Percentiles rank a stretch among this genome's conserved stretches.
Conservation (phyloP, 805 yeast species). For the Candida ipomoeae region DNA sequence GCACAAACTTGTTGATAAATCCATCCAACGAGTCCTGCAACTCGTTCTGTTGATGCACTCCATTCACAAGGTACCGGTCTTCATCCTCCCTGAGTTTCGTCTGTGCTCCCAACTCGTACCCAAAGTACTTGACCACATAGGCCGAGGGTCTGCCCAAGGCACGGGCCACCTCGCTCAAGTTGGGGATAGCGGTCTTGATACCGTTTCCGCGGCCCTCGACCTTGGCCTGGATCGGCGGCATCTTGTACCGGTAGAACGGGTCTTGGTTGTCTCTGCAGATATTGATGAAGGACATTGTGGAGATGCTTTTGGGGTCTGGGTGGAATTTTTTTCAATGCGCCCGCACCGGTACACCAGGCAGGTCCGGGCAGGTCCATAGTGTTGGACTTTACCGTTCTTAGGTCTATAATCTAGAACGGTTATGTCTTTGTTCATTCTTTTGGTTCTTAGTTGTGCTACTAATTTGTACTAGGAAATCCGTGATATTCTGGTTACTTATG, state of each 20-base stretch:
- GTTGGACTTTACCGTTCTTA: too few species aligned
- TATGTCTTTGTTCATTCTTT: too few species aligned
- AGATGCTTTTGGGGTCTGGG: background rate
- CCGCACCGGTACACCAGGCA: conserved; percentile 14
- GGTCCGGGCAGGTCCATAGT: too few species aligned
- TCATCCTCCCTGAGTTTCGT: conserved; percentile 73
- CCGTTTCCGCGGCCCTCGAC: conserved; percentile 99
- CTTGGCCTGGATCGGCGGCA: conserved; percentile 97
- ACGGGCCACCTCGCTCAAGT: conserved; percentile 88
- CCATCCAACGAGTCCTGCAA: conserved; percentile 94
- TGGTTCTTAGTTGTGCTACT: too few species aligned
- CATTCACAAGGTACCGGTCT: conserved; percentile 90
- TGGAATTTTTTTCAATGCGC: background rate
- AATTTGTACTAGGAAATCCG: too few species aligned
- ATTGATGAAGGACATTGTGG: conserved; percentile 77
- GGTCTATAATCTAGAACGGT: too few species aligned
- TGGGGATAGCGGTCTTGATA: conserved; percentile 91
- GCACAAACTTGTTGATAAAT: conserved; percentile 85
- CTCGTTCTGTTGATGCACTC: conserved; percentile 85
- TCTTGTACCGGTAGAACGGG: conserved; percentile 98
- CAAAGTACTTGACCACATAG: conserved; percentile 90
- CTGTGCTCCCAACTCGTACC: conserved; percentile 96
- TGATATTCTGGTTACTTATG: too few species aligned
- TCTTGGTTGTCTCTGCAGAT: conserved; percentile 96
- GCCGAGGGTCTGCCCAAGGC: conserved; percentile 91